These are phyloP conservation scores for Monosporascus sp. DNA, from an alignment of 2,329 filamentous ascomycete genomes.

Conservation along the genomic window DNA sequence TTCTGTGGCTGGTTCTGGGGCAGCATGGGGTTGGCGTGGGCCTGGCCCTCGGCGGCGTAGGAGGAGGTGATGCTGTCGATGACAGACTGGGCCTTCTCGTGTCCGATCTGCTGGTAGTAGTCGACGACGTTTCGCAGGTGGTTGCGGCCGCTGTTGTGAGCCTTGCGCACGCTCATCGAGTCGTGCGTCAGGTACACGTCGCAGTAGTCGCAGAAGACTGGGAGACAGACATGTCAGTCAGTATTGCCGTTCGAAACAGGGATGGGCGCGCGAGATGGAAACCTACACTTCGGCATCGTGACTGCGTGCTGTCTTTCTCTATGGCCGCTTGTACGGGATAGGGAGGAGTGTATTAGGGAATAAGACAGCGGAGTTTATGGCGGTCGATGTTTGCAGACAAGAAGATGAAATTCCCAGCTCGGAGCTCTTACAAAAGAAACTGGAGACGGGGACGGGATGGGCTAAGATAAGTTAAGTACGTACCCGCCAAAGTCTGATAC, in stretches of 20 bases:
- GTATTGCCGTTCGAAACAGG: background rate
- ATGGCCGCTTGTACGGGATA: background rate
- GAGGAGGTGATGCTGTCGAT: constrained; percentile 97
- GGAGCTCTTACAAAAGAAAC: too few relatives aligned
- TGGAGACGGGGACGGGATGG: too few relatives aligned
- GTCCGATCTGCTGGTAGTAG: constrained; percentile 98
- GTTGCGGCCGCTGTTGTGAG: constrained; percentile 94
- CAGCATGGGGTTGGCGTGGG: constrained; percentile 79
- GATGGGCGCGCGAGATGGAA: constrained; percentile 5
- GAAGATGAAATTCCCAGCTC: too few relatives aligned
- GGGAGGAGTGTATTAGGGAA: background rate
- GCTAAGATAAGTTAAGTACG: too few relatives aligned
- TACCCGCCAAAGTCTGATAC: too few relatives aligned
- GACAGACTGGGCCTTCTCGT: constrained; percentile 96
- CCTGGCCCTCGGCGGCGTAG: constrained; percentile 90
- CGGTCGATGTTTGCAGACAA: too few relatives aligned
- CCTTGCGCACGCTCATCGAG: constrained; percentile 98
- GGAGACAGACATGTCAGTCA: constrained; percentile 19
- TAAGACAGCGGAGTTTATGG: too few relatives aligned
- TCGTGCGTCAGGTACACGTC: constrained; percentile 99
- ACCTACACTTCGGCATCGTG: constrained; percentile 87
- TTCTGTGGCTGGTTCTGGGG: constrained; percentile 71
- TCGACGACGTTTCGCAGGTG: constrained; percentile 96
- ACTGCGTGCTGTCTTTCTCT: background rate
- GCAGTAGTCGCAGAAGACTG: constrained; percentile 95